Conservation (phyloP, 768 basidiomycete genomes). For the Kwoniella europaea region DNA sequence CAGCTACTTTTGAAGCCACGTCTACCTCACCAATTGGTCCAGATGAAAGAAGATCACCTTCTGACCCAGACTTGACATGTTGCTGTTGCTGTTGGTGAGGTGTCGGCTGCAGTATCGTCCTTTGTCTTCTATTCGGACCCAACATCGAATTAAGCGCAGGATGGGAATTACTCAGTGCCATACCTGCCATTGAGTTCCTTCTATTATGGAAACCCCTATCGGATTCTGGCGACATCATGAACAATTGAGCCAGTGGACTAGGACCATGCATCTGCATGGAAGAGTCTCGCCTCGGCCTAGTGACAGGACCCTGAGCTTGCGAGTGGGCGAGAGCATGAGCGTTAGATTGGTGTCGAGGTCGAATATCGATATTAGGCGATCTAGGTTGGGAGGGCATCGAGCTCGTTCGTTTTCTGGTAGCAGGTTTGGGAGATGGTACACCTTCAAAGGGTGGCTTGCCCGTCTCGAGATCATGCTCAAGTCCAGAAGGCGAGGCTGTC, state of each 20-base stretch:
- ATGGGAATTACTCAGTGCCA: conserved; percentile 29
- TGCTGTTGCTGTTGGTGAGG: not conserved
- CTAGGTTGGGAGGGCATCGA: conserved; percentile 14
- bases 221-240: conserved; percentile 33
- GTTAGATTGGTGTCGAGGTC: conserved; percentile 2
- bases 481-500: conserved; percentile 20
- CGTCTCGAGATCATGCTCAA: conserved; percentile 14
- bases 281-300: conserved; percentile 42
- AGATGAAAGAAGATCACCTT: not conserved
- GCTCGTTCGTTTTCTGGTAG: not conserved
- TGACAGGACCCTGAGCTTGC: conserved; percentile 12
- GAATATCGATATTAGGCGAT: conserved; percentile 12
- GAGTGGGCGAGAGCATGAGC: conserved; percentile 1
- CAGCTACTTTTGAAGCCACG: not conserved
- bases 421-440: conserved; percentile 3
- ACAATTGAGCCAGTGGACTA: conserved; percentile 53
- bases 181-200: conserved; percentile 19
- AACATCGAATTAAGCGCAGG: conserved; percentile 23
- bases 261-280: conserved; percentile 54
- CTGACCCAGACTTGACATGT: conserved; percentile 4
- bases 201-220: conserved; percentile 19
- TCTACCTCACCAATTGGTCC: not conserved
- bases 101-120: not conserved
- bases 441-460: conserved; percentile 3
- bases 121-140: conserved; percentile 10